Evolutionary conservation across 2,329 filamentous ascomycete species (phyloP).

Genomic region (Penicillium sp.): DNA sequence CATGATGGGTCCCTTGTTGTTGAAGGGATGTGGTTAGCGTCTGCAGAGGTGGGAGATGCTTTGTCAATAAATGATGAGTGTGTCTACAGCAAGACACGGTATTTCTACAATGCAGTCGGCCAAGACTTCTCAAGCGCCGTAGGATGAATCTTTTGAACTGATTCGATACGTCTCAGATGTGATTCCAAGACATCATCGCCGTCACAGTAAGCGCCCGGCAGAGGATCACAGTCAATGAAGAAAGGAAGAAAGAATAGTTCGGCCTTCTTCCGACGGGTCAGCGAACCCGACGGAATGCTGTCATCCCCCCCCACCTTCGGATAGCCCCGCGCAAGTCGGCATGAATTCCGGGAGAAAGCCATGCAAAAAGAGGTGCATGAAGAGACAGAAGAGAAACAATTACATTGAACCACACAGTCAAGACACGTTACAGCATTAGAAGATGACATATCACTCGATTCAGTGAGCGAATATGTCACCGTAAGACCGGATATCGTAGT

Average conservation of each 20-base stretch:
- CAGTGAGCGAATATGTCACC: background rate
- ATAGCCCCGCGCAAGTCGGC: conserved; percentile 14
- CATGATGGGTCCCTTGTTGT: background rate
- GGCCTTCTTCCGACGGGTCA: conserved; percentile 11
- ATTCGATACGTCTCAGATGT: background rate
- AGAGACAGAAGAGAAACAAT: background rate
- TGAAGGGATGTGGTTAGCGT: conserved; percentile 2
- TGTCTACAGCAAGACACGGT: background rate
- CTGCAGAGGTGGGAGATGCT: conserved; percentile 6
- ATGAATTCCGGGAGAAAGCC: conserved; percentile 3
- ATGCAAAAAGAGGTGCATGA: background rate
- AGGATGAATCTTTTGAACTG: background rate
- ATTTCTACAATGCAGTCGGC: background rate
- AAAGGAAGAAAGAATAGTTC: background rate
- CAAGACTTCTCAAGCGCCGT: conserved; percentile 9
- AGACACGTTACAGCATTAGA: background rate
- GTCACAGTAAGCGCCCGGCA: background rate
- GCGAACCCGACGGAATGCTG: conserved; percentile 29
- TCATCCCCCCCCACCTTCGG: conserved; percentile 18
- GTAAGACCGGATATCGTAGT: background rate
- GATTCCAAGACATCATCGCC: background rate
- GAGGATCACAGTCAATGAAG: no score
- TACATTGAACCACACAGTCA: background rate
- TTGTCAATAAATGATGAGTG: background rate
- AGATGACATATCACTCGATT: background rate